Conservation (phyloP, 352 stramenopile genomes). For the Plasmopara muralis region DNA sequence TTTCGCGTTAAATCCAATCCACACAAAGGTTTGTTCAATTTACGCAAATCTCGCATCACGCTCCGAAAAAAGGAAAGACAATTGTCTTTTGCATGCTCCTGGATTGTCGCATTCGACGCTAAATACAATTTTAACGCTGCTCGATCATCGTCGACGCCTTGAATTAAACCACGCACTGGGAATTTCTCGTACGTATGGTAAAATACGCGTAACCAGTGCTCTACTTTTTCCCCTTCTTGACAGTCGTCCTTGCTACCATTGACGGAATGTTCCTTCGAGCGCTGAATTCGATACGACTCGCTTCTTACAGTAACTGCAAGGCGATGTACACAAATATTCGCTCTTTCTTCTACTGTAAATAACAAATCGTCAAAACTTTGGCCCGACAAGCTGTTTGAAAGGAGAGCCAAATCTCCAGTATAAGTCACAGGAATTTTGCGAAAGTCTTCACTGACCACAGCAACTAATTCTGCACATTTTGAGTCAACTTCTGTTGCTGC, state of each 20-base stretch:
- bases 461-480: conserved; percentile 8
- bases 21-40: conserved; percentile 51
- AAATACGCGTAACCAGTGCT: conserved; percentile 25
- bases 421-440: conserved; percentile 26
- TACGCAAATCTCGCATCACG: conserved; percentile 44
- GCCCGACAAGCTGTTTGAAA: conserved; percentile 9
- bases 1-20: conserved; percentile 27
- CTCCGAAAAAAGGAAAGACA: conserved; percentile 23
- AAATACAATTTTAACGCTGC: conserved; percentile 23
- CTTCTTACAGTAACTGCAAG: conserved; percentile 38
- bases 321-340: conserved; percentile 14
- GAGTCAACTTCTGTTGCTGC: background rate
- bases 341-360: conserved; percentile 14
- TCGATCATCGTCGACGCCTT: conserved; percentile 19
- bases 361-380: conserved; percentile 27
- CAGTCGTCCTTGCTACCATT: conserved; percentile 10
- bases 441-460: conserved; percentile 33
- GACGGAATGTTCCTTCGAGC: conserved; percentile 22
- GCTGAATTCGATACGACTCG: conserved; percentile 47
- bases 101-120: conserved; percentile 8
- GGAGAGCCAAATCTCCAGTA: background rate
- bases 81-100: conserved; percentile 3
- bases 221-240: conserved; percentile 5
- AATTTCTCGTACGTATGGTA: conserved; percentile 33
- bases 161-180: conserved; percentile 26